Evolutionary conservation across 352 stramenopile species (phyloP).

Genomic region (Phytopythium cucurbitacearum): DNA sequence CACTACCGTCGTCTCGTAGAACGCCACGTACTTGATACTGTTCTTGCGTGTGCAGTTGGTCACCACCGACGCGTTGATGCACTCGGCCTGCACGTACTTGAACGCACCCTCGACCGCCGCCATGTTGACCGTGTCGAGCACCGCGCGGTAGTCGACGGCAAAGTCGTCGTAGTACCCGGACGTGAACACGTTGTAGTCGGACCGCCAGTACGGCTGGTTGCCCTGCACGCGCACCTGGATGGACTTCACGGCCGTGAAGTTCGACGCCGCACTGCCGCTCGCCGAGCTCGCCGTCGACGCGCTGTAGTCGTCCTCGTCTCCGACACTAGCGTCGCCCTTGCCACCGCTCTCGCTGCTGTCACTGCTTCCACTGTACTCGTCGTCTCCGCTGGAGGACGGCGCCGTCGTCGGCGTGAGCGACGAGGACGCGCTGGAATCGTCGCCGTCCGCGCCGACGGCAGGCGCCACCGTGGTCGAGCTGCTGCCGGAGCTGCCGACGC

Average conservation of each 20-base stretch:
- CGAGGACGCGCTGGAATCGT: too few relatives aligned
- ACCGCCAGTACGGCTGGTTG: constrained; percentile 35
- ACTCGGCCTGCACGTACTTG: constrained; percentile 61
- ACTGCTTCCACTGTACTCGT: too few relatives aligned
- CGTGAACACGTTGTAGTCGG: constrained; percentile 24
- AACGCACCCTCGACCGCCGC: constrained; percentile 47
- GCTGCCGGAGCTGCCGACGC: not conserved
- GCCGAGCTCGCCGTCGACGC: not conserved
- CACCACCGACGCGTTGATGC: constrained; percentile 41
- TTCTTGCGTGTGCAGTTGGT: constrained; percentile 49
- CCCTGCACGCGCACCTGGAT: constrained; percentile 54
- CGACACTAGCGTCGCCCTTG: not conserved
- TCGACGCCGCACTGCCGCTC: not conserved
- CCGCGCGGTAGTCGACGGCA: constrained; percentile 31
- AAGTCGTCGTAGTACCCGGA: constrained; percentile 36
- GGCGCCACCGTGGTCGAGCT: not conserved
- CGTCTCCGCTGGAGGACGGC: too few relatives aligned
- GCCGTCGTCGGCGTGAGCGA: too few relatives aligned
- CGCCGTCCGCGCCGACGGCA: not conserved
- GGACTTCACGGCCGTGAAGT: constrained; percentile 33
- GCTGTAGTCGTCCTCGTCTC: not conserved
- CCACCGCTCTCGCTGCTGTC: not conserved
- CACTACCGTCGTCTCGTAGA: constrained; percentile 57
- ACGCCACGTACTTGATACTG: constrained; percentile 51
- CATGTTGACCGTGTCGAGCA: constrained; percentile 52